These are phyloP conservation scores for Hypomontagnella monticulosa DNA, from an alignment of 495 filamentous ascomycete species.

Conservation along the genomic window DNA sequence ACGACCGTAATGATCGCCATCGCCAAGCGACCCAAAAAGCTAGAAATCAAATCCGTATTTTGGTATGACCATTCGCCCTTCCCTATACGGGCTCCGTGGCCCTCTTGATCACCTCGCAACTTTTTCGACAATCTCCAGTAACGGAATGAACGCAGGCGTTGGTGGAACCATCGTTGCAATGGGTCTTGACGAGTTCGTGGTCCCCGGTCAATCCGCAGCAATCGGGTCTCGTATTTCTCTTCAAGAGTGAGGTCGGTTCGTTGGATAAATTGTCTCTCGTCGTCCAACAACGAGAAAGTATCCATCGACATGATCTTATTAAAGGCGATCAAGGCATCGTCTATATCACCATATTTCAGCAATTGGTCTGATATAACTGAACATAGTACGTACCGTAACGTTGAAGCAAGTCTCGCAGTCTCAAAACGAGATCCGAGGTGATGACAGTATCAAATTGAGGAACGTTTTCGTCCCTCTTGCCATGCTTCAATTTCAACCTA, in stretches of 20 bases:
- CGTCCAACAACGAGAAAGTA: slow-evolving; percentile 16
- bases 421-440: slow-evolving; percentile 5
- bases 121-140: slow-evolving; percentile 6
- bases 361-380: background rate
- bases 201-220: slow-evolving; percentile 7
- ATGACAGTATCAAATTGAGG: background rate
- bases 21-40: background rate
- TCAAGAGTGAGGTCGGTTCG: slow-evolving; percentile 6
- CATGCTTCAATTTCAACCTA: slow-evolving; percentile 1
- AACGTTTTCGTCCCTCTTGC: background rate
- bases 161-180: slow-evolving; percentile 12
- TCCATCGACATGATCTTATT: slow-evolving; percentile 26
- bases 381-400: slow-evolving; percentile 4
- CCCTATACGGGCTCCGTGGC: background rate
- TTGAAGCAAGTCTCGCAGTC: slow-evolving; percentile 1
- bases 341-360: background rate
- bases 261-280: slow-evolving; percentile 8
- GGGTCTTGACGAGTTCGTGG: slow-evolving; percentile 1
- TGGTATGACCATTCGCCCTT: slow-evolving; percentile 7
- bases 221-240: slow-evolving; percentile 12
- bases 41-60: slow-evolving; percentile 2
- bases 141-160: background rate
- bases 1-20: background rate
- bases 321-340: slow-evolving; percentile 14
- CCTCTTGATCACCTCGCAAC: background rate